A percentile compares a stretch with the other conserved stretches of the same genome.
Evolutionary conservation across 257 asterid species (phyloP).

Genomic region (Primulina huaijiensis): DNA sequence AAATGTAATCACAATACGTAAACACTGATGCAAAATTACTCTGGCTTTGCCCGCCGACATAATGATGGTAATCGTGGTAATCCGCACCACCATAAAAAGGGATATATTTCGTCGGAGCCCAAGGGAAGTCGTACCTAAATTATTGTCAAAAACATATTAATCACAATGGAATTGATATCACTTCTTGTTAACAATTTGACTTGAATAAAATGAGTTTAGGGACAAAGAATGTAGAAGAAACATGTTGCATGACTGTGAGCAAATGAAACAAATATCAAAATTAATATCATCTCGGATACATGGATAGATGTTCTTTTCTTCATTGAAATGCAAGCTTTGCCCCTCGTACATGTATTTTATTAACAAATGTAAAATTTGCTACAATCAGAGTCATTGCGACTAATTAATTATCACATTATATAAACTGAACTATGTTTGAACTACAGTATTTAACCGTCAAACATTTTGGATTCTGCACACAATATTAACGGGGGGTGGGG

Average conservation of each 20-base stretch:
- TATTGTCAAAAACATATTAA: conserved; percentile 8
- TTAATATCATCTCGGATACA: background rate
- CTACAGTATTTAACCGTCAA: background rate
- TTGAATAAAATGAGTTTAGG: conserved; percentile 8
- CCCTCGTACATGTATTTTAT: background rate
- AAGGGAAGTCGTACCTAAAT: conserved; percentile 85
- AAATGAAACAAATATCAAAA: background rate
- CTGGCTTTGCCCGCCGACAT: conserved; percentile 95
- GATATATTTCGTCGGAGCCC: conserved; percentile 84
- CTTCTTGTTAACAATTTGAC: background rate
- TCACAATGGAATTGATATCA: background rate
- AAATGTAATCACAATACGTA: conserved; percentile 91
- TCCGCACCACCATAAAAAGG: conserved; percentile 98
- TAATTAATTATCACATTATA: background rate
- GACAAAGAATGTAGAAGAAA: conserved; percentile 20
- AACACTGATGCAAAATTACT: conserved; percentile 98
- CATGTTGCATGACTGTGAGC: background rate
- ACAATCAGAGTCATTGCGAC: background rate
- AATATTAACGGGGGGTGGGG: no score
- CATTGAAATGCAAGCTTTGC: background rate
- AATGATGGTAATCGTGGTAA: conserved; percentile 97
- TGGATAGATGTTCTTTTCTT: background rate
- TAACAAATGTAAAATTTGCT: background rate
- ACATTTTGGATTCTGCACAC: background rate
- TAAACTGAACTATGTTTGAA: background rate